These are phyloP conservation scores for Xylariaceae sp. DNA, from an alignment of 2,329 filamentous ascomycete genomes.

Conservation along the genomic window DNA sequence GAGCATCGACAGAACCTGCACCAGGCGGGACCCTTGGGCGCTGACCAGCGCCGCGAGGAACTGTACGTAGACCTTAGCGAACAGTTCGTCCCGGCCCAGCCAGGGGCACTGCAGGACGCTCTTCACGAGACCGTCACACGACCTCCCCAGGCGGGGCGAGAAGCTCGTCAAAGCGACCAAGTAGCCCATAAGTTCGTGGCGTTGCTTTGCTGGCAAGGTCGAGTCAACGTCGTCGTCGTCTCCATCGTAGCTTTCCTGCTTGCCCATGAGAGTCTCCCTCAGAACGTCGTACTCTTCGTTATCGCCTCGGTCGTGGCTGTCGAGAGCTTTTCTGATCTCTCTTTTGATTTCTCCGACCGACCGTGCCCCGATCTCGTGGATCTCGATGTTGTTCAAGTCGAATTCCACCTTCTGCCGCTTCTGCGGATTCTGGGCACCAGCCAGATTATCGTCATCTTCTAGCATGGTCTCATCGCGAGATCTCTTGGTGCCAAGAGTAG, in stretches of 20 bases:
- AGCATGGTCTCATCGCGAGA: constrained; percentile 33
- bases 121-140: constrained; percentile 51
- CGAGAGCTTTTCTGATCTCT: constrained; percentile 48
- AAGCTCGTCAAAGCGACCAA: constrained; percentile 56
- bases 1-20: constrained; percentile 68
- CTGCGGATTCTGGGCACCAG: constrained; percentile 34
- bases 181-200: constrained; percentile 52
- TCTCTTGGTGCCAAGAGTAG: constrained; percentile 37
- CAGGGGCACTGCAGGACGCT: constrained; percentile 55
- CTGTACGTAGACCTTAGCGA: constrained; percentile 59
- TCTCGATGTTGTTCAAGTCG: constrained; percentile 49
- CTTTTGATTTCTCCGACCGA: constrained; percentile 48
- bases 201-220: constrained; percentile 21
- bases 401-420: constrained; percentile 53
- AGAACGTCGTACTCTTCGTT: constrained; percentile 55
- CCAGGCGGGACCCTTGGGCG: constrained; percentile 72
- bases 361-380: constrained; percentile 46
- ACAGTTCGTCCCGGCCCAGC: constrained; percentile 57
- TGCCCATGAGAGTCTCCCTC: constrained; percentile 50
- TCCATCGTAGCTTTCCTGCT: constrained; percentile 35
- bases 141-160: constrained; percentile 51
- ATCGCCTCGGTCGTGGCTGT: constrained; percentile 48
- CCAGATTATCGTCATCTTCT: constrained; percentile 26
- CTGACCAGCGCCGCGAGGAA: constrained; percentile 69
- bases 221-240: constrained; percentile 40